phyloP scores from a whole-genome alignment of 371 early-diverging fungal species.

The Capillidium heterosporum region DNA sequence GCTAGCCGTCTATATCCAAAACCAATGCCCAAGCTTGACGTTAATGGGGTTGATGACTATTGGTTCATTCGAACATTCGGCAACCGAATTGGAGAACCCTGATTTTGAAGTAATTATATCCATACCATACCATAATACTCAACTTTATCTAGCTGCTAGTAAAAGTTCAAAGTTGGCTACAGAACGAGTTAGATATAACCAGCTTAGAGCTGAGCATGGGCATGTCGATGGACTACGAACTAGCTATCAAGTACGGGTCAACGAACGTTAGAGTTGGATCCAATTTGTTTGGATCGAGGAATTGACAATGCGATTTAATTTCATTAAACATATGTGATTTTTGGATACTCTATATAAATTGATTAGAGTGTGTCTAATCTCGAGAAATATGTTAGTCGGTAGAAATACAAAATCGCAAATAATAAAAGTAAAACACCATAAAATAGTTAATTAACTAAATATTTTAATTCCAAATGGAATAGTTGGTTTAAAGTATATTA shows the following conservation, averaged over 20 bases:
- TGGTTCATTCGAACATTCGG: slow-evolving; percentile 42
- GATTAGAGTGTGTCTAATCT: no score
- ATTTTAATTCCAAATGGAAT: no score
- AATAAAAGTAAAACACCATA: no score
- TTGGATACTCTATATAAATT: no score
- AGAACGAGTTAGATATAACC: neutral
- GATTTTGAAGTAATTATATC: slow-evolving; percentile 49
- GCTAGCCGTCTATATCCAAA: slow-evolving; percentile 39
- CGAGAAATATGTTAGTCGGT: no score
- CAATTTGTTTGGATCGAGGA: slow-evolving; percentile 67
- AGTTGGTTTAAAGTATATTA: no score
- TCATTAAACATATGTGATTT: no score
- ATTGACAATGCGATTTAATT: neutral
- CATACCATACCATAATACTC: neutral
- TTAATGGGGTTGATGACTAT: slow-evolving; percentile 90
- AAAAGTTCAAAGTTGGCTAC: neutral
- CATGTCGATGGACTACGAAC: slow-evolving; percentile 86
- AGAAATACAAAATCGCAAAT: no score
- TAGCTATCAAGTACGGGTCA: slow-evolving; percentile 64
- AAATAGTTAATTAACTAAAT: no score
- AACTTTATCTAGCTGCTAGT: neutral
- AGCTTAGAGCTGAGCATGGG: slow-evolving; percentile 83
- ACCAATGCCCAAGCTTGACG: slow-evolving; percentile 41
- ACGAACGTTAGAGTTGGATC: slow-evolving; percentile 86
- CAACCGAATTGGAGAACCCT: slow-evolving; percentile 51